Evolutionary conservation across 345 rosid species (phyloP), one percentile per base, ranked within the genome.

Genomic region (Salix purpurea): DNA sequence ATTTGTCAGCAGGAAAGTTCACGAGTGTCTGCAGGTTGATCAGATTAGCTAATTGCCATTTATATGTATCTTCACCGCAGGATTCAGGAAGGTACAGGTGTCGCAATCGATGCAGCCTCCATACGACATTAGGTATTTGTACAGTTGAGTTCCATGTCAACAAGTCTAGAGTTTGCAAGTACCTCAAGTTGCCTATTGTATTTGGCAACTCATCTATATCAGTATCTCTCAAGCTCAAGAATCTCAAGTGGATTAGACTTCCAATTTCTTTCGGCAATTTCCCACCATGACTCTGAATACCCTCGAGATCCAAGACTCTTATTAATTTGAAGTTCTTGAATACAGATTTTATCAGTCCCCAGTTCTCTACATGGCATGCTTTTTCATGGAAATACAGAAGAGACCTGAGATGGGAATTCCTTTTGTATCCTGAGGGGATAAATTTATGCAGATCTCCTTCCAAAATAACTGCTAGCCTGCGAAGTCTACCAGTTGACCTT

Each of bases 191-290:
- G 3, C 84, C 88, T 16, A 85, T 46, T 24, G 79, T 67, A 32
- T 40, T 16, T 15, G 86, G 78, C 77, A 85, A 21, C 73, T 46
- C 36, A 1, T 48, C 7, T 15, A 74, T 39, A 3, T 6, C 50
- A 39, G 60, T 44, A 1, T 3, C 62, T 11, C 76, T 65, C 52
- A 81, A 19, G 61, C 80, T 71, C 56, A 80, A 70, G 72, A 76
- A 83, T 70, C 80, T 80, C 61, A 85, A 73, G 34, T 82, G 88
- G 18, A 85, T 79, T 64, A 89, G 83, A 5, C 72, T 66, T 0
- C 89, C 84, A 6, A 85, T 74, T 19, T 12, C 77, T 62, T 69
- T 61, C 0, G 80, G 84, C 21, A 86, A n/a, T 24, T 46, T 79
- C 4, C 80, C 80, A 34, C 21, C 48, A 2, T 4, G 0, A 10